phyloP scores from a whole-genome alignment of 2,329 filamentous ascomycete genomes.

The Helicocarpus griseus region DNA sequence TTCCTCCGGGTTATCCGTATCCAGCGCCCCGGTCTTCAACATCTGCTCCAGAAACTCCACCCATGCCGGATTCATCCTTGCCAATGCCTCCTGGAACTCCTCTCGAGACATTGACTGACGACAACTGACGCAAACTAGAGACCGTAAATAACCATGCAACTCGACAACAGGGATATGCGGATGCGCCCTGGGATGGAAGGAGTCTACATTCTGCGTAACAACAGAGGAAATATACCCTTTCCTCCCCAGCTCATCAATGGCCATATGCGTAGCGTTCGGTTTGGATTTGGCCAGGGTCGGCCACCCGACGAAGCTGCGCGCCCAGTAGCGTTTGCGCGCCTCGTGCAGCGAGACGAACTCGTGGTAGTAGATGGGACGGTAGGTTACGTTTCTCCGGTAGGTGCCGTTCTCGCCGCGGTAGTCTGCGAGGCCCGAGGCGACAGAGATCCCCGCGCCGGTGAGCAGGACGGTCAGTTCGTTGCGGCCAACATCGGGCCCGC shows the following conservation, averaged over 20 bases:
- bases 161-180: slow-evolving; percentile 67
- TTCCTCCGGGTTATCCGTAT: slow-evolving; percentile 65
- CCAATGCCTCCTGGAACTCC: slow-evolving; percentile 65
- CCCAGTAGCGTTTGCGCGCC: slow-evolving; percentile 89
- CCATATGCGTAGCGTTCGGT: slow-evolving; percentile 72
- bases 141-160: slow-evolving; percentile 81
- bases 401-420: slow-evolving; percentile 86
- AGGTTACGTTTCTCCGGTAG: slow-evolving; percentile 82
- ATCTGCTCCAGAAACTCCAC: slow-evolving; percentile 63
- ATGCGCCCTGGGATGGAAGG: slow-evolving; percentile 74
- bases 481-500: slow-evolving; percentile 32
- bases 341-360: slow-evolving; percentile 79
- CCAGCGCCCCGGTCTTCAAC: slow-evolving; percentile 62
- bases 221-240: slow-evolving; percentile 66
- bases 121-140: slow-evolving; percentile 73
- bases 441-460: slow-evolving; percentile 84
- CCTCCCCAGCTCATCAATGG: slow-evolving; percentile 60
- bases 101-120: slow-evolving; percentile 59
- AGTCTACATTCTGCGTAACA: slow-evolving; percentile 95
- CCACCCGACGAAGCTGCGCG: slow-evolving; percentile 88
- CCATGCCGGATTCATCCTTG: slow-evolving; percentile 79
- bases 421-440: slow-evolving; percentile 85
- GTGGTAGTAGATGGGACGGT: slow-evolving; percentile 84
- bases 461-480: slow-evolving; percentile 54
- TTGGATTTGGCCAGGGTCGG: slow-evolving; percentile 65